phyloP scores from a whole-genome alignment of 2,329 filamentous ascomycete genomes.

The Dothistroma septosporum region DNA sequence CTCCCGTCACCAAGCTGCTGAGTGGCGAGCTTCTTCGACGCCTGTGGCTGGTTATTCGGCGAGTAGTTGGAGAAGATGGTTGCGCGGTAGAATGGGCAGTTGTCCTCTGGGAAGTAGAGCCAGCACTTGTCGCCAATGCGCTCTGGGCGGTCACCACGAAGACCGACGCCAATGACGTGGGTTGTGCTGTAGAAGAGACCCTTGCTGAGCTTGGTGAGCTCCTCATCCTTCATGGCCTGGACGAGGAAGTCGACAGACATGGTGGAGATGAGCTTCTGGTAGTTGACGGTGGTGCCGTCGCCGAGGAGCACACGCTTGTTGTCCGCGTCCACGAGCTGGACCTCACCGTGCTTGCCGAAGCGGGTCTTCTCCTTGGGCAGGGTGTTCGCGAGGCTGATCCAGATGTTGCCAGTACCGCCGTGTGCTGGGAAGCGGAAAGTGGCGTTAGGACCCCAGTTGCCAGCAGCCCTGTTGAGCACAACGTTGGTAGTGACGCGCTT shows the following conservation, averaged over 20 bases:
- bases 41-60: constrained; percentile 89
- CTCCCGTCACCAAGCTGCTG: constrained; percentile 80
- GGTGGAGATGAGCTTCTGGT: constrained; percentile 89
- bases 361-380: constrained; percentile 86
- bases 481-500: constrained; percentile 93
- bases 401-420: constrained; percentile 96
- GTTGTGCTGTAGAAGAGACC: constrained; percentile 94
- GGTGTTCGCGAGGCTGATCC: constrained; percentile 94
- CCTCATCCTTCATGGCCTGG: constrained; percentile 80
- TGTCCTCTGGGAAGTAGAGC: constrained; percentile 98
- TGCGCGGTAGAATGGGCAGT: constrained; percentile 98
- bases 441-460: constrained; percentile 96
- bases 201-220: constrained; percentile 79
- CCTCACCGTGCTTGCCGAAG: constrained; percentile 79
- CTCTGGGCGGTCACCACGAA: constrained; percentile 86
- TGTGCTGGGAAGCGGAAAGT: constrained; percentile 97
- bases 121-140: constrained; percentile 99
- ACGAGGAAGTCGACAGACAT: constrained; percentile 92
- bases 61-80: constrained; percentile 99
- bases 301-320: constrained; percentile 77
- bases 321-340: constrained; percentile 80
- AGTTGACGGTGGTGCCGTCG: constrained; percentile 83
- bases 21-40: constrained; percentile 79
- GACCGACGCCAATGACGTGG: constrained; percentile 92
- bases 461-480: constrained; percentile 90